A percentile compares a stretch with the other conserved stretches of the same genome.
Evolutionary conservation across 108 stramenopile species (phyloP).

Genomic region (Pseudonitzschia pungens): DNA sequence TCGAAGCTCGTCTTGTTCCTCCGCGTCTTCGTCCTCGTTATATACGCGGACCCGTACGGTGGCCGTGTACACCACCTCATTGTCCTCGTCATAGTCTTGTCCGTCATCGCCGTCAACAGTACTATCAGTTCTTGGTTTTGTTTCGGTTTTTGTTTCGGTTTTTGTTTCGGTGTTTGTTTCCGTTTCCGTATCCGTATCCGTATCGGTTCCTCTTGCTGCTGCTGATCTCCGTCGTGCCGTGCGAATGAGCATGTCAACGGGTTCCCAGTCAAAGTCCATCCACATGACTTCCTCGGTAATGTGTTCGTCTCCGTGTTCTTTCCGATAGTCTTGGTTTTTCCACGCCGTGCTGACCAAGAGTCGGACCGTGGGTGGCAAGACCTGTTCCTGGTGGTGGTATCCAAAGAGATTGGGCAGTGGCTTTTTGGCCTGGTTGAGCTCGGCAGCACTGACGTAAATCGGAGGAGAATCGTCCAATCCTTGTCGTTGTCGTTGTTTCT

Average conservation of each 20-base stretch:
- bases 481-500: conserved; percentile 20
- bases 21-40: conserved; percentile 24
- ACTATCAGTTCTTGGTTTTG: neutral
- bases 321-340: neutral
- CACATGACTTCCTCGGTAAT: neutral
- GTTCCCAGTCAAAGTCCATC: neutral
- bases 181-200: too few relatives aligned
- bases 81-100: neutral
- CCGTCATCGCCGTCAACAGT: neutral
- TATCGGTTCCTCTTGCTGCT: too few relatives aligned
- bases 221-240: neutral
- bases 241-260: neutral
- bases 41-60: neutral
- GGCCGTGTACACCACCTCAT: neutral
- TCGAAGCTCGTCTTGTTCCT: conserved; percentile 15
- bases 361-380: neutral
- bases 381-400: too few relatives aligned
- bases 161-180: too few relatives aligned
- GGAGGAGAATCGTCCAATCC: too few relatives aligned
- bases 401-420: conserved; percentile 7
- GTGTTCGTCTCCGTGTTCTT: neutral
- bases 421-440: conserved; percentile 9
- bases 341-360: neutral
- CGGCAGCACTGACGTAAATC: neutral
- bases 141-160: too few relatives aligned